Conservation (phyloP, 2,329 filamentous ascomycete genomes). For the Penicillium psychrosexuale region DNA sequence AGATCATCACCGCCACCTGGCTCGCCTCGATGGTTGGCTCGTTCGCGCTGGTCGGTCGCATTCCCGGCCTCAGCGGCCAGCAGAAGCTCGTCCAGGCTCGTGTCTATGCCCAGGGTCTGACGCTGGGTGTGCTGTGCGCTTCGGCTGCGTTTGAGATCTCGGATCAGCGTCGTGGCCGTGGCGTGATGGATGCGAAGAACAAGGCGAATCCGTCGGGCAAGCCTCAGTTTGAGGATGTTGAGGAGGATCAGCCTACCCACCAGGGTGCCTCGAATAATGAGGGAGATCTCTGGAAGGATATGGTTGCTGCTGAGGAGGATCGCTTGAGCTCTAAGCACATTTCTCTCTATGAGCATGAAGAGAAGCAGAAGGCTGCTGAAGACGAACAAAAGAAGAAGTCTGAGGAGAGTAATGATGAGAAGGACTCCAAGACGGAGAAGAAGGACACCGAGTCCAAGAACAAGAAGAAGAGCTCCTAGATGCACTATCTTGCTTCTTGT, state of each 20-base stretch:
- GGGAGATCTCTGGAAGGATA: slow-evolving; percentile 82
- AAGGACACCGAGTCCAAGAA: slow-evolving; percentile 9
- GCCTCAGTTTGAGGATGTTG: slow-evolving; percentile 76
- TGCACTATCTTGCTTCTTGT: neutral
- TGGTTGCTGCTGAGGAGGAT: slow-evolving; percentile 49
- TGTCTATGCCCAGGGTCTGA: slow-evolving; percentile 89
- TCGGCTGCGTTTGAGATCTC: slow-evolving; percentile 77
- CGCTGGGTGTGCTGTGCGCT: slow-evolving; percentile 76
- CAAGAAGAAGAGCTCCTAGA: slow-evolving; percentile 16
- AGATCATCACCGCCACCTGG: slow-evolving; percentile 80
- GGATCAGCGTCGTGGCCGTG: slow-evolving; percentile 71
- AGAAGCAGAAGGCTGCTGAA: slow-evolving; percentile 9
- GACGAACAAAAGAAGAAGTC: slow-evolving; percentile 6
- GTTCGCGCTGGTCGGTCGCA: slow-evolving; percentile 72
- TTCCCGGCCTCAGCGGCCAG: slow-evolving; percentile 66
- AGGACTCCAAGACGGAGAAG: slow-evolving; percentile 15
- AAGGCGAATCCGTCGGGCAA: slow-evolving; percentile 69
- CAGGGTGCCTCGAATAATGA: slow-evolving; percentile 61
- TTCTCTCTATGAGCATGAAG: slow-evolving; percentile 25
- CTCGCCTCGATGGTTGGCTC: slow-evolving; percentile 73
- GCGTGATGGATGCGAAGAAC: slow-evolving; percentile 59
- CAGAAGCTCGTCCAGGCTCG: slow-evolving; percentile 94
- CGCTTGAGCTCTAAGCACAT: slow-evolving; percentile 44
- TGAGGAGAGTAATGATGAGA: slow-evolving; percentile 20
- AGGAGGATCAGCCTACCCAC: slow-evolving; percentile 73